phyloP scores from a whole-genome alignment of 139 green algal species.

The Yamagishiella unicocca region DNA sequence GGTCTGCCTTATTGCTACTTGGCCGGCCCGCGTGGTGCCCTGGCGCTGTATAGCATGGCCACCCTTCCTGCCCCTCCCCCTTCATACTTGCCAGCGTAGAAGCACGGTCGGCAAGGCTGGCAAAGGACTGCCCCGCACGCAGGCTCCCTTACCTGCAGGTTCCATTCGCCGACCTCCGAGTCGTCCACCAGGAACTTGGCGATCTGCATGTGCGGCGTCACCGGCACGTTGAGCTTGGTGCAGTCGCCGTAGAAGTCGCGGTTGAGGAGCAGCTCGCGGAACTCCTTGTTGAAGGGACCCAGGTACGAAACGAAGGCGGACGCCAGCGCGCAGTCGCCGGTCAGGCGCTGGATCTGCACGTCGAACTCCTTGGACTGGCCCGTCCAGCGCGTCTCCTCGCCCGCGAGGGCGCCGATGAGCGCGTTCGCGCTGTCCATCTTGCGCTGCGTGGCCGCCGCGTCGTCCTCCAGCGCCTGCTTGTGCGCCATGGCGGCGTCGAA shows the following conservation, averaged over 20 bases:
- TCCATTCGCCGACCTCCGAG: slow-evolving; percentile 92
- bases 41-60: too few relatives aligned
- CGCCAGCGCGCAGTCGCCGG: slow-evolving; percentile 89
- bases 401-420: slow-evolving; percentile 89
- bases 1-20: too few relatives aligned
- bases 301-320: slow-evolving; percentile 93
- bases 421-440: slow-evolving; percentile 93
- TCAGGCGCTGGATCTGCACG: slow-evolving; percentile 85
- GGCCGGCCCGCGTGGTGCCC: too few relatives aligned
- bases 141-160: slow-evolving; percentile 54
- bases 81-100: too few relatives aligned
- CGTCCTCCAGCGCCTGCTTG: slow-evolving; percentile 93
- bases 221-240: slow-evolving; percentile 77
- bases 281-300: slow-evolving; percentile 96
- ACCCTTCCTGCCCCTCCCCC: too few relatives aligned
- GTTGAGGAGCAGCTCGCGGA: slow-evolving; percentile 90
- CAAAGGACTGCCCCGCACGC: too few relatives aligned
- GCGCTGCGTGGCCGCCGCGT: slow-evolving; percentile 86
- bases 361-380: slow-evolving; percentile 90
- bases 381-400: slow-evolving; percentile 94
- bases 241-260: slow-evolving; percentile 88
- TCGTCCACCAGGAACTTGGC: slow-evolving; percentile 95
- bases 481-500: slow-evolving; percentile 94
- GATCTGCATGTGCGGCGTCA: slow-evolving; percentile 85
- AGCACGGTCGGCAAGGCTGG: too few relatives aligned